Evolutionary conservation across 1,284 basidiomycete genomes (phyloP).

Genomic region (Retiboletus fuscus): DNA sequence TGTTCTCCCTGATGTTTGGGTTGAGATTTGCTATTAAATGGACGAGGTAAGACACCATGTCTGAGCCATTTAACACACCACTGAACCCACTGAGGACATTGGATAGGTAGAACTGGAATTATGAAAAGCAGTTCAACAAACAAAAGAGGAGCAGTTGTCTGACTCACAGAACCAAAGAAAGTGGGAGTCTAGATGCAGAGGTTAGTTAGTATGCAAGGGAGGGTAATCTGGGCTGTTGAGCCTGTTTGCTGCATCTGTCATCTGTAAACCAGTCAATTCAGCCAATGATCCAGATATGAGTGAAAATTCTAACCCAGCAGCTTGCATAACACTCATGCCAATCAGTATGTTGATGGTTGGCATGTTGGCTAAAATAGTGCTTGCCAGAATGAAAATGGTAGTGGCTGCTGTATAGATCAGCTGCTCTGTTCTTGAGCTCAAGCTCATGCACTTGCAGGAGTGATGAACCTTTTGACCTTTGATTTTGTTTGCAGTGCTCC

Average conservation of each 20-base stretch:
- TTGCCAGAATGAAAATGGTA: slow-evolving; percentile 70
- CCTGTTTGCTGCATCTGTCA: too few relatives aligned
- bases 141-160: background rate
- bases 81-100: slow-evolving; percentile 49
- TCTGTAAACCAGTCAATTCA: slow-evolving; percentile 51
- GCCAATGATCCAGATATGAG: background rate
- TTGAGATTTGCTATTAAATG: slow-evolving; percentile 58
- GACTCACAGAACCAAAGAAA: slow-evolving; percentile 57
- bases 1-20: slow-evolving; percentile 56
- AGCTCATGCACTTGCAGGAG: slow-evolving; percentile 9
- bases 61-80: slow-evolving; percentile 51
- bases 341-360: slow-evolving; percentile 75
- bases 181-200: slow-evolving; percentile 55
- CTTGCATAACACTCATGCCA: slow-evolving; percentile 78
- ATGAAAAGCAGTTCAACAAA: background rate
- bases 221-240: too few relatives aligned
- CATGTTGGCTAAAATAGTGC: slow-evolving; percentile 73
- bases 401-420: slow-evolving; percentile 74
- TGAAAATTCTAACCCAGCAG: slow-evolving; percentile 62
- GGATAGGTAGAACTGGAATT: slow-evolving; percentile 50
- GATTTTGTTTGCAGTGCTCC: slow-evolving; percentile 82
- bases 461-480: slow-evolving; percentile 78
- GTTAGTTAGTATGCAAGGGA: too few relatives aligned
- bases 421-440: slow-evolving; percentile 49
- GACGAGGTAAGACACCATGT: slow-evolving; percentile 56